A percentile compares a stretch with the other conserved stretches of the same genome.
phyloP scores from a whole-genome alignment of 768 basidiomycete genomes.

The Russula emetica region DNA sequence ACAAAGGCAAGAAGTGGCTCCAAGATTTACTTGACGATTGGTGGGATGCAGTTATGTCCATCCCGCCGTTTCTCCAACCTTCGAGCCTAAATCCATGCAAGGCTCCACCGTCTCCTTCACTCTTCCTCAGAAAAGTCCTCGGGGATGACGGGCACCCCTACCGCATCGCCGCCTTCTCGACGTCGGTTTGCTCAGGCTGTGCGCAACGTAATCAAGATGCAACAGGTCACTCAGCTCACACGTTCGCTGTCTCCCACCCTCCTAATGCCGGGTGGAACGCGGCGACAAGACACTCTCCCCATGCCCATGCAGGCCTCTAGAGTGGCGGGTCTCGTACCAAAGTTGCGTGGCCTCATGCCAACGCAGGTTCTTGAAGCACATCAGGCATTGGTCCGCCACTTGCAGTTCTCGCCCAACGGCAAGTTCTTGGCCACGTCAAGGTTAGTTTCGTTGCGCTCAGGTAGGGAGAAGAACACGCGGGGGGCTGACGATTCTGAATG shows the following conservation, averaged over 20 bases:
- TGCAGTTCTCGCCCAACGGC: slow-evolving; percentile 76
- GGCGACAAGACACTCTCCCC: slow-evolving; percentile 29
- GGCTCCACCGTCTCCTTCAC: slow-evolving; percentile 15
- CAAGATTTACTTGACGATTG: slow-evolving; percentile 52
- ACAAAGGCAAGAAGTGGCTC: slow-evolving; percentile 67
- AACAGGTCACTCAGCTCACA: slow-evolving; percentile 31
- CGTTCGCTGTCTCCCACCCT: slow-evolving; percentile 34
- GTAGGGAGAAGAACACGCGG: slow-evolving; percentile 4
- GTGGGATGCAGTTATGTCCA: slow-evolving; percentile 31
- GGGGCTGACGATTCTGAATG: neutral
- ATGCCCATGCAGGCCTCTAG: slow-evolving; percentile 46
- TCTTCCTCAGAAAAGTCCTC: slow-evolving; percentile 25
- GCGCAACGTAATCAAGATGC: slow-evolving; percentile 44
- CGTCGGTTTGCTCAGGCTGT: slow-evolving; percentile 43
- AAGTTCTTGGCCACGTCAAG: slow-evolving; percentile 70
- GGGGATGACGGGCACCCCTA: slow-evolving; percentile 28
- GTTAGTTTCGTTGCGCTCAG: slow-evolving; percentile 32
- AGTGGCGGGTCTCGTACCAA: slow-evolving; percentile 52
- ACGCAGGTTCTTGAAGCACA: slow-evolving; percentile 63
- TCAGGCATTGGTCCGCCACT: slow-evolving; percentile 60
- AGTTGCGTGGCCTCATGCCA: slow-evolving; percentile 48
- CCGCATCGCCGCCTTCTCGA: slow-evolving; percentile 29
- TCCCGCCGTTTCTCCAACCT: slow-evolving; percentile 26
- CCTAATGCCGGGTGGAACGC: slow-evolving; percentile 16
- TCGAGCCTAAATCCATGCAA: slow-evolving; percentile 8